These are phyloP conservation scores for Micractinium conductrix DNA, from an alignment of 139 green algal species.

Conservation along the genomic window DNA sequence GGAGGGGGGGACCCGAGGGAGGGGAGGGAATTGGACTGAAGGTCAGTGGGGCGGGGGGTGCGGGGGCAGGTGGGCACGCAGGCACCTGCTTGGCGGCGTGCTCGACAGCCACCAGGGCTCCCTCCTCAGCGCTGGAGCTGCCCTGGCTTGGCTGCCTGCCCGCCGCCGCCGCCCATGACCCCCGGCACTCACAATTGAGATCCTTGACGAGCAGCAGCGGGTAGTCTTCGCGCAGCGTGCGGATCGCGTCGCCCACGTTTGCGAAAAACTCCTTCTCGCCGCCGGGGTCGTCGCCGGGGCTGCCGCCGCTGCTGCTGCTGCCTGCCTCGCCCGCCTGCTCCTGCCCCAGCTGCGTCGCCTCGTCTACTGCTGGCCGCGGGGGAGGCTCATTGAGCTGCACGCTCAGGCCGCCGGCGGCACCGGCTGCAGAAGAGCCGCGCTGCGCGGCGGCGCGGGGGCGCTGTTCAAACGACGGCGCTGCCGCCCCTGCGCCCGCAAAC, in stretches of 20 bases:
- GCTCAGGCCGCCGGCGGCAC: not conserved
- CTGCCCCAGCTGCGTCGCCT: not conserved
- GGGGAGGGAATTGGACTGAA: not conserved
- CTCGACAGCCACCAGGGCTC: not conserved
- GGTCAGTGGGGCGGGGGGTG: not conserved
- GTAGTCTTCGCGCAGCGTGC: slow-evolving; percentile 88
- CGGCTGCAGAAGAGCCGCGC: not conserved
- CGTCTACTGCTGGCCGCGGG: no score
- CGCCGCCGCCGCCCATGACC: not conserved
- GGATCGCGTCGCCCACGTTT: slow-evolving; percentile 93
- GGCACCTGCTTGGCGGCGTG: not conserved
- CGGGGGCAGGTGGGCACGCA: not conserved
- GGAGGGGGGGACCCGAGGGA: not conserved
- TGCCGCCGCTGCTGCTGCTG: not conserved
- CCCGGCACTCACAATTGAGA: slow-evolving; percentile 78
- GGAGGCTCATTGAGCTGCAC: slow-evolving; percentile 16
- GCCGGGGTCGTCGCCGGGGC: slow-evolving; percentile 25
- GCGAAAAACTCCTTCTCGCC: slow-evolving; percentile 90
- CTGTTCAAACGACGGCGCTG: not conserved
- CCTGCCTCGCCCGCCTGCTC: not conserved
- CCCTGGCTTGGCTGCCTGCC: no score
- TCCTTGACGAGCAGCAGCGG: slow-evolving; percentile 88
- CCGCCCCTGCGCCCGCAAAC: not conserved
- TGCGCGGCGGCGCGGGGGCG: not conserved
- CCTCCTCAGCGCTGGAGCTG: not conserved